Base-by-base conservation (phyloP, 768 basidiomycete genomes). In the Pulveroboletus sp. region DNA sequence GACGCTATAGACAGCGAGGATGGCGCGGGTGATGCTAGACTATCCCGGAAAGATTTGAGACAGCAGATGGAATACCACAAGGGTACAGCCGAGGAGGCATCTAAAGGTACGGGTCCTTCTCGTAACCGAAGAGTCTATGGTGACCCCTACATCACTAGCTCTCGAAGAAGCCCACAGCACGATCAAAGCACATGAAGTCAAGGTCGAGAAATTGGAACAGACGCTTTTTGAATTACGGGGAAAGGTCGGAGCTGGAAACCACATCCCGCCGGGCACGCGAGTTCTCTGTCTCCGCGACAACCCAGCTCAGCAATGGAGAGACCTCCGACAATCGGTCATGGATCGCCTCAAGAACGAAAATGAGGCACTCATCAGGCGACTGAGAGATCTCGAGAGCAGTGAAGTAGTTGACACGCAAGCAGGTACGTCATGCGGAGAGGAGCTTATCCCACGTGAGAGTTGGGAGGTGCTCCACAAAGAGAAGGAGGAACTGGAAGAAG, bases 291-390 rank as follows among this genome's bases (percentile, higher is more conserved):
- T 94, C 56, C 69, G 68, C 8, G 82, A 86, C 39, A 94, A 93
- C 58, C 94, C 94, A 0, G 89, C 88, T n/a, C 77, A 84, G 56
- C 74, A 83, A 55, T 90, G 91, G 81, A 80, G 80, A 12, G 88
- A 89, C 39, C 70, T 90, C 27, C 76, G 93, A 42, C 78, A 84
- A 55, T 84, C 78, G 18, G 83, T 78, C 17, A 76, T 97, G 71
- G 84, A 93, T 33, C 72, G 85, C 18, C 71, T 97, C 31, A 82
- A 79, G 67, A 72, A 69, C 38, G 95, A 99, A 73, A 99, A 97
- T 61, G 80, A 81, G 39, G 92, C 89, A 2, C 70, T 97, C 17
- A 68, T 95, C 53, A 78, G 75, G 41, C 71, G 86, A 39, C 61
- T 95, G 47, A 74, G 71, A 56, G 82, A 81, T 12, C 68, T 90